Base-by-base conservation (phyloP, 768 basidiomycete species). In the Arthromyces matolae region DNA sequence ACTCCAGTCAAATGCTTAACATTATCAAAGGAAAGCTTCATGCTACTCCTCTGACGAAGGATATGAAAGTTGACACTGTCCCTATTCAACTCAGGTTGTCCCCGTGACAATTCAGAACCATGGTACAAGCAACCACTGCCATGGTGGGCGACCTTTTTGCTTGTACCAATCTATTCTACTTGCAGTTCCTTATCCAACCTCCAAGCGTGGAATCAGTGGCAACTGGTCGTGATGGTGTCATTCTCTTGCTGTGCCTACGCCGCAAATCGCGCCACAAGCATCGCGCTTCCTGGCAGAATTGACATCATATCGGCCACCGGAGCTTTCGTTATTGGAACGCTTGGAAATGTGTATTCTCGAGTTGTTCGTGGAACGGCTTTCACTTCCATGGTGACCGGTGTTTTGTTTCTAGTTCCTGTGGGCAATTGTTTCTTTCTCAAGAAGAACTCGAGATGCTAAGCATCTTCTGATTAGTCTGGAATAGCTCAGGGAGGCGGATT, bases 321-420 rank as follows among this genome's bases (percentile, higher is more conserved):
- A 16, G 87, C 90, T 18, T 77, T 89, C 55, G 78, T 83, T 27
- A 82, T 89, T 49, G 89, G 90, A 28, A 64, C 83, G n/a, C 73
- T 89, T 28, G 89, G 88, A 38, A 91, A 91, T 59, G 59, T 83
- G n/a, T 91, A 90, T 61, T 89, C 88, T 28, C 78, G 89, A 14
- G 64, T 85, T 14, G 71, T 83, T 49, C 74, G 82, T 23, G 89
- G 89, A 43, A 91, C 89, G 2, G 89, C 91, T 3, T 93, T 93
- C 63, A 90, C 89, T 0, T 81, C 85, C 9, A 93, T 92, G 87
- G 86, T 92, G n/a, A 87, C 90, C 2, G 87, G 88, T n/a, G 85
- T 94, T n/a, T 66, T 92, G 39, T 92, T 93, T 65, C 71, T 93
- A 18, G 90, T 93, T 9, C 90, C 91, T 38, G 91, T 92, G 63